Percentiles rank a stretch among this genome's conserved stretches.
phyloP scores from a whole-genome alignment of 371 early-diverging fungal species.

The Syncephalastrum racemosum region DNA sequence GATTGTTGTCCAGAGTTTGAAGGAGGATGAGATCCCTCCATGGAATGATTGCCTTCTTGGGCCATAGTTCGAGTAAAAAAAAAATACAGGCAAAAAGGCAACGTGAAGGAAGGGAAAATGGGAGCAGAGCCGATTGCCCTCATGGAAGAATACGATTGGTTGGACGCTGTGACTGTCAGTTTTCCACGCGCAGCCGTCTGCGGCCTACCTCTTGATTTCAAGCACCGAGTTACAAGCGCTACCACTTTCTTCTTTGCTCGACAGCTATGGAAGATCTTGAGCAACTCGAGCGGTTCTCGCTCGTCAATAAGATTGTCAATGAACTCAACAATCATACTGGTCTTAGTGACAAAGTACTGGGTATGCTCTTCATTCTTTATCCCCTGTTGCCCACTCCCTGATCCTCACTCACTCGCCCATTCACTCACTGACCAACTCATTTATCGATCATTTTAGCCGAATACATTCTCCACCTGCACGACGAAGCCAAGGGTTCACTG shows the following conservation, averaged over 20 bases:
- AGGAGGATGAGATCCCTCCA: too few relatives aligned
- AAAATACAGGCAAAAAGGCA: too few relatives aligned
- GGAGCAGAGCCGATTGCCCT: too few relatives aligned
- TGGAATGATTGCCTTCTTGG: too few relatives aligned
- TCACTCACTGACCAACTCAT: background rate
- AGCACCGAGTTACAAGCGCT: too few relatives aligned
- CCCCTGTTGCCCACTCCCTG: too few relatives aligned
- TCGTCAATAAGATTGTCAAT: constrained; percentile 88
- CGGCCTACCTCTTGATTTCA: too few relatives aligned
- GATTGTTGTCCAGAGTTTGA: constrained; percentile 16
- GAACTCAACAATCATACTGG: constrained; percentile 93
- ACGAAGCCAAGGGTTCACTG: constrained; percentile 57
- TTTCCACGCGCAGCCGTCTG: too few relatives aligned
- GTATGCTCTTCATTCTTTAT: constrained; percentile 28
- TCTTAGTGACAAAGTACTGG: constrained; percentile 82
- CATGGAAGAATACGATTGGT: too few relatives aligned
- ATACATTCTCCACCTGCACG: constrained; percentile 76
- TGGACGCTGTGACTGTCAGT: too few relatives aligned
- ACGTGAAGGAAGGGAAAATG: too few relatives aligned
- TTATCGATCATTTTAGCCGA: constrained; percentile 57
- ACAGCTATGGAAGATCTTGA: constrained; percentile 64
- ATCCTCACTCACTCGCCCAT: background rate
- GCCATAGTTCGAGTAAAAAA: too few relatives aligned
- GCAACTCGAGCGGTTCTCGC: constrained; percentile 84
- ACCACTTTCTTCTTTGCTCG: background rate